These are phyloP conservation scores for Ustilago sp. DNA, from an alignment of 1,284 basidiomycete species.

Conservation along the genomic window DNA sequence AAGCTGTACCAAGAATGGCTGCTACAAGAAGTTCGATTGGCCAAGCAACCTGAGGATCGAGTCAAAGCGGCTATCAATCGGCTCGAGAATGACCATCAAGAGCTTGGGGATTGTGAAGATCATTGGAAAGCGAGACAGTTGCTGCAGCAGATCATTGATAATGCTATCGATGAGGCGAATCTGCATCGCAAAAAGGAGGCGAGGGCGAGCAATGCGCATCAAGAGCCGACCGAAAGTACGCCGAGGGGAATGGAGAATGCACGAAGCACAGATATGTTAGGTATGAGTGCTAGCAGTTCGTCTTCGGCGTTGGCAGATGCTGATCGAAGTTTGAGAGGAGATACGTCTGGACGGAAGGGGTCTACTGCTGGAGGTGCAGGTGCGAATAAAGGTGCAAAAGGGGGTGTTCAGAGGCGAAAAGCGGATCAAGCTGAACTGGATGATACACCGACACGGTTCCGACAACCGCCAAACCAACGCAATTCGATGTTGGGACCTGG, in stretches of 20 bases:
- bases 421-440: slow-evolving; percentile 50
- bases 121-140: slow-evolving; percentile 57
- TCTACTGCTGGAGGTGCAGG: slow-evolving; percentile 7
- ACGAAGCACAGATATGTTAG: slow-evolving; percentile 32
- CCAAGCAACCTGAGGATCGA: slow-evolving; percentile 55
- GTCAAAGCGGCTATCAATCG: slow-evolving; percentile 54
- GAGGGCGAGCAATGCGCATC: slow-evolving; percentile 32
- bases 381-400: slow-evolving; percentile 22
- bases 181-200: slow-evolving; percentile 54
- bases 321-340: slow-evolving; percentile 30
- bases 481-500: slow-evolving; percentile 31
- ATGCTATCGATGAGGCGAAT: slow-evolving; percentile 59
- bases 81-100: slow-evolving; percentile 48
- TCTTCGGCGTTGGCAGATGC: slow-evolving; percentile 38
- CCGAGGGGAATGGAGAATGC: slow-evolving; percentile 24
- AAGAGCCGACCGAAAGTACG: slow-evolving; percentile 31
- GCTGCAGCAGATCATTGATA: slow-evolving; percentile 60
- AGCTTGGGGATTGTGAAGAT: slow-evolving; percentile 56
- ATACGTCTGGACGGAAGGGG: slow-evolving; percentile 26
- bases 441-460: slow-evolving; percentile 46
- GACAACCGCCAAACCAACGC: slow-evolving; percentile 37
- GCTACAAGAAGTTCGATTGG: slow-evolving; percentile 52
- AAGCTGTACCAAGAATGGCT: slow-evolving; percentile 59
- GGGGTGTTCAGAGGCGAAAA: slow-evolving; percentile 28
- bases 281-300: slow-evolving; percentile 33